phyloP scores from a whole-genome alignment of 352 stramenopile genomes.

The Pythium apleroticum region DNA sequence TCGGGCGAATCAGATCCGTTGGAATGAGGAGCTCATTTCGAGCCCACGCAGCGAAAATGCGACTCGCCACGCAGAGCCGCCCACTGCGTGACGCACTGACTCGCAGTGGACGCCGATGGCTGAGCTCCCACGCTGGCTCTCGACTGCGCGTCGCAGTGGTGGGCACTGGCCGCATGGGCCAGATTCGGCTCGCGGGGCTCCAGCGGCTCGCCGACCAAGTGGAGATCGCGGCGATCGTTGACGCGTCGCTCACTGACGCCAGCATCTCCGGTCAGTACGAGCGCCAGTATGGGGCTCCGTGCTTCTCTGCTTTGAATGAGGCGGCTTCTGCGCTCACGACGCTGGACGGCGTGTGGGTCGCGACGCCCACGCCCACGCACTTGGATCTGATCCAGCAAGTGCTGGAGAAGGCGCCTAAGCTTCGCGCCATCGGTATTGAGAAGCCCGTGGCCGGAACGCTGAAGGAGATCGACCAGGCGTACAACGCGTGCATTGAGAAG shows the following conservation, averaged over 20 bases:
- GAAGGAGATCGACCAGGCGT: constrained; percentile 59
- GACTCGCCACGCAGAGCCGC: not conserved
- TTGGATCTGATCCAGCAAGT: constrained; percentile 44
- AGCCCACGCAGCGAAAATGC: not conserved
- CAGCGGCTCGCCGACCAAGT: constrained; percentile 46
- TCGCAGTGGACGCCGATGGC: not conserved
- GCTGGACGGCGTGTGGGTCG: constrained; percentile 70
- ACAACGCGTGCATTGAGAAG: constrained; percentile 45
- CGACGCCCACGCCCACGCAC: constrained; percentile 73
- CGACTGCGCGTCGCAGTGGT: constrained; percentile 62
- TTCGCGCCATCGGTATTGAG: constrained; percentile 63
- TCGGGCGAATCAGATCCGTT: not conserved
- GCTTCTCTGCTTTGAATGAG: constrained; percentile 38
- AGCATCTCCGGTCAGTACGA: constrained; percentile 27
- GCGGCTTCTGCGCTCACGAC: constrained; percentile 28
- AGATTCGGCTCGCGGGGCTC: constrained; percentile 63
- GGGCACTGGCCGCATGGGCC: constrained; percentile 73
- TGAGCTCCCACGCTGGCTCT: not conserved
- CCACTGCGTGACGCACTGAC: not conserved
- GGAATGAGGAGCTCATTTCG: not conserved
- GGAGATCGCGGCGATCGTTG: constrained; percentile 62
- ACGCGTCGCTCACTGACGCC: constrained; percentile 34
- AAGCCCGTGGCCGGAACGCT: constrained; percentile 67
- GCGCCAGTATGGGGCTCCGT: constrained; percentile 43
- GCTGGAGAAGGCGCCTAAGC: constrained; percentile 20